Evolutionary conservation across 768 basidiomycete species (phyloP).

Genomic region (Lentinula guzmanii): DNA sequence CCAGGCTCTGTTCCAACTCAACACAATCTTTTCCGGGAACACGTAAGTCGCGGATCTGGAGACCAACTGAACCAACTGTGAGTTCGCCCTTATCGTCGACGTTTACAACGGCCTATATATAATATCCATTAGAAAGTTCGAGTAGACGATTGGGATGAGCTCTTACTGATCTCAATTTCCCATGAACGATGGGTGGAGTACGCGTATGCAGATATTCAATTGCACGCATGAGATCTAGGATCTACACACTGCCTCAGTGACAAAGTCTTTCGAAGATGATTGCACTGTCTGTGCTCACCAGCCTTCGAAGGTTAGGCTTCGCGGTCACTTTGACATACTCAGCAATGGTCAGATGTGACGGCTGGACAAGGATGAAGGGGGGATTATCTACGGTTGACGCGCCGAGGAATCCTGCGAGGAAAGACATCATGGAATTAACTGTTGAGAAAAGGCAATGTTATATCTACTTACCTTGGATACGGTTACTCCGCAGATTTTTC

Average conservation of each 20-base stretch:
- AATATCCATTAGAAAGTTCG: not conserved
- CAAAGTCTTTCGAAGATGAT: not conserved
- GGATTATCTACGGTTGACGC: constrained; percentile 5
- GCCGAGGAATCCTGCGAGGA: not conserved
- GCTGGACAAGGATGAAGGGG: constrained; percentile 3
- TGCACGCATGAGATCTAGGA: not conserved
- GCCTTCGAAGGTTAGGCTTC: not conserved
- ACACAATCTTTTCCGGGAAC: not conserved
- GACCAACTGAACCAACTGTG: not conserved
- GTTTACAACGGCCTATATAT: not conserved
- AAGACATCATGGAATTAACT: not conserved
- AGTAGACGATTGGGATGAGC: not conserved
- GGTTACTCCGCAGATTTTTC: constrained; percentile 5
- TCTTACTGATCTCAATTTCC: not conserved
- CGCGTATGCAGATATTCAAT: constrained; percentile 5
- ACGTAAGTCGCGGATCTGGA: not conserved
- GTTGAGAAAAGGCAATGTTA: no score
- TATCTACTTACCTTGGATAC: constrained; percentile 2
- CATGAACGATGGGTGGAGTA: constrained; percentile 3
- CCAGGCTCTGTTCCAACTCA: not conserved
- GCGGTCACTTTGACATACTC: not conserved
- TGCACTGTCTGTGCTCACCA: not conserved
- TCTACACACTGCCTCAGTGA: not conserved
- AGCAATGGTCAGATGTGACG: not conserved
- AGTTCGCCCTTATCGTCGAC: not conserved